phyloP scores from a whole-genome alignment of 179 eudicot genomes.

The Gypsophila paniculata region DNA sequence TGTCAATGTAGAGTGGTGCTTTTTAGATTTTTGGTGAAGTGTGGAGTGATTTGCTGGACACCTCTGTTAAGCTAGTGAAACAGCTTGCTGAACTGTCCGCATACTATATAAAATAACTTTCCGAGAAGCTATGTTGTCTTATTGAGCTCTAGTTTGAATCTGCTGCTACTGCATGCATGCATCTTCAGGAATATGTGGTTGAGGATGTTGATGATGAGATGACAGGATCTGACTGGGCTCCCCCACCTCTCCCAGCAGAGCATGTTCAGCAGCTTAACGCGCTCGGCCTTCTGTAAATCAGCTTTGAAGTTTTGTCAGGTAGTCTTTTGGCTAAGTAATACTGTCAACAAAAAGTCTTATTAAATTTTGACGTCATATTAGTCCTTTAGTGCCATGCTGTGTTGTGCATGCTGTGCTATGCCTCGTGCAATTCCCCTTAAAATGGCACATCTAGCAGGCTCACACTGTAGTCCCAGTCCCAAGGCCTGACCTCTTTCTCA shows the following conservation, averaged over 20 bases:
- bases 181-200: conserved; percentile 77
- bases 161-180: not conserved
- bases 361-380: not conserved
- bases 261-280: conserved; percentile 85
- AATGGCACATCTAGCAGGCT: no score
- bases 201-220: conserved; percentile 88
- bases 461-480: no score
- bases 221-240: conserved; percentile 70
- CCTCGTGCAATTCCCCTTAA: no score
- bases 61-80: not conserved
- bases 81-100: not conserved
- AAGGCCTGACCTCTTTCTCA: no score
- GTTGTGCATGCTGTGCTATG: no score
- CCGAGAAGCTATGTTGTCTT: not conserved
- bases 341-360: not conserved
- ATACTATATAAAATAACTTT: no score
- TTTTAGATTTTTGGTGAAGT: no score
- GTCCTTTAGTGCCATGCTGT: no score
- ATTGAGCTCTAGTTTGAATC: not conserved
- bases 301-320: conserved; percentile 6
- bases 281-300: conserved; percentile 65
- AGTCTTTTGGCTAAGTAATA: no score
- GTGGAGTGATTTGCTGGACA: not conserved
- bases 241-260: conserved; percentile 83
- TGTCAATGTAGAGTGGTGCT: not conserved